phyloP scores from a whole-genome alignment of 1,284 basidiomycete species.

The Cutaneotrichosporon sp. region DNA sequence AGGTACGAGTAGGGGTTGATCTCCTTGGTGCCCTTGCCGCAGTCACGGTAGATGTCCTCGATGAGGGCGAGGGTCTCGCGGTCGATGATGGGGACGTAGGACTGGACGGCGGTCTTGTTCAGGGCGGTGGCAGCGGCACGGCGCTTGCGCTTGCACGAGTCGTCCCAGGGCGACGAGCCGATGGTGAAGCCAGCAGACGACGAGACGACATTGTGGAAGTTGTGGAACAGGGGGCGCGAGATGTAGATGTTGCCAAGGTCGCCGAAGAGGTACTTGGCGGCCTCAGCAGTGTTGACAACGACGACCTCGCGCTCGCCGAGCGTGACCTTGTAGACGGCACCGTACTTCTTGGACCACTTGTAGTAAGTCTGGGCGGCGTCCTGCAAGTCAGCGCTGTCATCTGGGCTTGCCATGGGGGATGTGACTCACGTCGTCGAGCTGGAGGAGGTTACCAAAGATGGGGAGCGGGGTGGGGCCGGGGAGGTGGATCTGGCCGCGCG shows the following conservation, averaged over 20 bases:
- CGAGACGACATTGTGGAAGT: conserved; percentile 23
- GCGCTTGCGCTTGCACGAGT: conserved; percentile 28
- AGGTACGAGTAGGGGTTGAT: conserved; percentile 22
- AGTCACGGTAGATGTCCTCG: conserved; percentile 23
- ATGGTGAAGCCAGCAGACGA: conserved; percentile 24
- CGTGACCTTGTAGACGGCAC: conserved; percentile 27
- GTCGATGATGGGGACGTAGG: conserved; percentile 26
- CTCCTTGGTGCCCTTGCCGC: conserved; percentile 19
- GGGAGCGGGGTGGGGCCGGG: conserved; percentile 19
- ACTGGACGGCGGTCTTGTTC: conserved; percentile 21
- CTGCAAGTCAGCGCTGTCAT: not conserved
- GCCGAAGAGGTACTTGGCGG: conserved; percentile 23
- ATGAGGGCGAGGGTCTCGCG: conserved; percentile 25
- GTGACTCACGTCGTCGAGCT: conserved; percentile 17
- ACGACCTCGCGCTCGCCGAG: conserved; percentile 29
- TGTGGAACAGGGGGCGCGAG: conserved; percentile 25
- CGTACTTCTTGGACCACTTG: conserved; percentile 27
- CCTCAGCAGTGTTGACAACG: conserved; percentile 26
- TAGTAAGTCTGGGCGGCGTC: conserved; percentile 23
- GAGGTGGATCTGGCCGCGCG: conserved; percentile 25
- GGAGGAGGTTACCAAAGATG: conserved; percentile 23
- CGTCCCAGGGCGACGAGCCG: conserved; percentile 28
- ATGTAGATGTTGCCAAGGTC: conserved; percentile 26
- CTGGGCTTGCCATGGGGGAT: too few species aligned
- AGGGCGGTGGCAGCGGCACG: conserved; percentile 25